Percentiles rank a stretch among this genome's conserved stretches.
Evolutionary conservation across 148 eudicot genomes (phyloP).

Genomic region (Camellia sinensis): DNA sequence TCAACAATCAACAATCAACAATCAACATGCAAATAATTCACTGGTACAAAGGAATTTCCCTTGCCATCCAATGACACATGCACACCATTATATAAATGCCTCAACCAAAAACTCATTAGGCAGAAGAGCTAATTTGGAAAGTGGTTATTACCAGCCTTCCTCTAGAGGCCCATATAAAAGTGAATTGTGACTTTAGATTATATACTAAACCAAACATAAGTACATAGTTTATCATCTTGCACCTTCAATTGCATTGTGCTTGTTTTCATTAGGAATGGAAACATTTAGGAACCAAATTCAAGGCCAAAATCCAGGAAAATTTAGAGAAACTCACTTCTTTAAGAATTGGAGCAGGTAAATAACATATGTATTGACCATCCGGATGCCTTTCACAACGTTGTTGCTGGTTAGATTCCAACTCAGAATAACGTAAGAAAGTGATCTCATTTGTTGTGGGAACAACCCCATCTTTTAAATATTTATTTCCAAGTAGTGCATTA

Average conservation of each 20-base stretch:
- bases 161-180: neutral
- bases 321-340: slow-evolving; percentile 56
- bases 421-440: slow-evolving; percentile 84
- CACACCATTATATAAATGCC: neutral
- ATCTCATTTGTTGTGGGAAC: slow-evolving; percentile 97
- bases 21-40: neutral
- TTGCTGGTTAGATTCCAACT: slow-evolving; percentile 43
- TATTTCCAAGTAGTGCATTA: slow-evolving; percentile 87
- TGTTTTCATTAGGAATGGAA: neutral
- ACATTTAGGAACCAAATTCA: neutral
- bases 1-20: neutral
- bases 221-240: neutral
- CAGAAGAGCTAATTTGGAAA: neutral
- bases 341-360: slow-evolving; percentile 77
- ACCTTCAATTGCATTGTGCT: neutral
- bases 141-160: neutral
- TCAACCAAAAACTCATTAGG: neutral
- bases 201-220: neutral
- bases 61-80: neutral
- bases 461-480: slow-evolving; percentile 84
- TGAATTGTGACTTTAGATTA: neutral
- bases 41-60: neutral
- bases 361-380: slow-evolving; percentile 85
- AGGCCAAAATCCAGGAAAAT: neutral
- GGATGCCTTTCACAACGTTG: slow-evolving; percentile 82